phyloP scores from a whole-genome alignment of 2,329 filamentous ascomycete genomes.

The Neurospora sp. region DNA sequence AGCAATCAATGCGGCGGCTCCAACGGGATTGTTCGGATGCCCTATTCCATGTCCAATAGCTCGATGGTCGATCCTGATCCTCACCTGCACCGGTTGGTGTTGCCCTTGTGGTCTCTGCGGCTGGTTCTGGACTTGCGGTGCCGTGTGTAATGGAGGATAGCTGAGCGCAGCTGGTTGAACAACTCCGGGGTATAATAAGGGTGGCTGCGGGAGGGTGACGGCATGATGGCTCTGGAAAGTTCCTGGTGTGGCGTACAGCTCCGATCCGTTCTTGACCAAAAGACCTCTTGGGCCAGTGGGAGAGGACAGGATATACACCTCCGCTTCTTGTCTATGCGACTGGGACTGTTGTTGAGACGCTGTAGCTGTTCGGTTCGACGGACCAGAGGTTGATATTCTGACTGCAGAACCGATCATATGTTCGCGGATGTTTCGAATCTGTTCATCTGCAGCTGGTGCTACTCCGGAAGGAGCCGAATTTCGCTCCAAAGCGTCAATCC shows the following conservation, averaged over 20 bases:
- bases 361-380: conserved; percentile 11
- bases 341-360: conserved; percentile 8
- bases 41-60: conserved; percentile 6
- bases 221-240: background rate
- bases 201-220: background rate
- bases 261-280: conserved; percentile 40
- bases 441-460: background rate
- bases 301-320: conserved; percentile 53
- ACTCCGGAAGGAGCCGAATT: background rate
- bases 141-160: background rate
- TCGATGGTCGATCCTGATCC: conserved; percentile 1
- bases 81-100: conserved; percentile 12
- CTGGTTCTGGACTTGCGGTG: conserved; percentile 21
- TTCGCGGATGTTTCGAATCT: background rate
- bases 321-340: conserved; percentile 25
- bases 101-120: conserved; percentile 4
- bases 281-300: conserved; percentile 50
- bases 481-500: background rate
- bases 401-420: background rate
- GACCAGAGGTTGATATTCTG: background rate
- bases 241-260: conserved; percentile 41
- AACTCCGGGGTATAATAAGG: conserved; percentile 13
- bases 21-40: conserved; percentile 30
- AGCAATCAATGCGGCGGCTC: conserved; percentile 28
- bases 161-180: conserved; percentile 2